phyloP scores from a whole-genome alignment of 495 filamentous ascomycete species.

The Talaromyces wortmannii region DNA sequence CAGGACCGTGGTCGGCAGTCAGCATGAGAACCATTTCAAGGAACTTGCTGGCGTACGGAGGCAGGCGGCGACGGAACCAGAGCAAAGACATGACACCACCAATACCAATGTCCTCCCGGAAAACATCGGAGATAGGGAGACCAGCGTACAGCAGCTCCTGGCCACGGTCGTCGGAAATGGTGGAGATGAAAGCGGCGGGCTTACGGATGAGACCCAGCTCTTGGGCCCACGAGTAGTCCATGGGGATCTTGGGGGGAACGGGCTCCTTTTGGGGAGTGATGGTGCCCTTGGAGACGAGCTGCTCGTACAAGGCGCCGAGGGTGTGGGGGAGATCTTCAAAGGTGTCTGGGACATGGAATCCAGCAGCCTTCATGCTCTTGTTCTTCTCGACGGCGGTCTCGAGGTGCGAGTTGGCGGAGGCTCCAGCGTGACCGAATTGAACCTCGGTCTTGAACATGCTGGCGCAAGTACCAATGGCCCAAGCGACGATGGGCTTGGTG shows the following conservation, averaged over 20 bases:
- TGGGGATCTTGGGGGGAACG: constrained; percentile 94
- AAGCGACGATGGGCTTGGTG: constrained; percentile 97
- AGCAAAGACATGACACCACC: constrained; percentile 99
- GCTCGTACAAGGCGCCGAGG: constrained; percentile 75
- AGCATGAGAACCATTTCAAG: constrained; percentile 99
- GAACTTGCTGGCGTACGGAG: constrained; percentile 95
- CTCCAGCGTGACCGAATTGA: constrained; percentile 97
- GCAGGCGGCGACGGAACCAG: constrained; percentile 98
- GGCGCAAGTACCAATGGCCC: constrained; percentile 98
- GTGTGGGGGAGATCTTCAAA: constrained; percentile 88
- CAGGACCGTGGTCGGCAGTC: constrained; percentile 97
- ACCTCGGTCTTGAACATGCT: constrained; percentile 99
- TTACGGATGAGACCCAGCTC: constrained; percentile 99
- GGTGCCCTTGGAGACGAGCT: constrained; percentile 71
- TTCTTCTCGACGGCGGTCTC: constrained; percentile 97
- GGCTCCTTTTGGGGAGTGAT: constrained; percentile 86
- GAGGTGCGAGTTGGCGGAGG: constrained; percentile 97
- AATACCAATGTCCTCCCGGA: constrained; percentile 97
- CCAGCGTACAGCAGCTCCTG: constrained; percentile 98
- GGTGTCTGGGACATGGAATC: constrained; percentile 88
- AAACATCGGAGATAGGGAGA: constrained; percentile 99
- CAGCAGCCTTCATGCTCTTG: constrained; percentile 89
- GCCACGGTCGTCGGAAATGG: constrained; percentile 98
- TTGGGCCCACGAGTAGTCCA: constrained; percentile 99
- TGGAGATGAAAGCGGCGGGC: constrained; percentile 98